Evolutionary conservation across 2,329 filamentous ascomycete genomes (phyloP).

Genomic region (Cladophialophora bantiana): DNA sequence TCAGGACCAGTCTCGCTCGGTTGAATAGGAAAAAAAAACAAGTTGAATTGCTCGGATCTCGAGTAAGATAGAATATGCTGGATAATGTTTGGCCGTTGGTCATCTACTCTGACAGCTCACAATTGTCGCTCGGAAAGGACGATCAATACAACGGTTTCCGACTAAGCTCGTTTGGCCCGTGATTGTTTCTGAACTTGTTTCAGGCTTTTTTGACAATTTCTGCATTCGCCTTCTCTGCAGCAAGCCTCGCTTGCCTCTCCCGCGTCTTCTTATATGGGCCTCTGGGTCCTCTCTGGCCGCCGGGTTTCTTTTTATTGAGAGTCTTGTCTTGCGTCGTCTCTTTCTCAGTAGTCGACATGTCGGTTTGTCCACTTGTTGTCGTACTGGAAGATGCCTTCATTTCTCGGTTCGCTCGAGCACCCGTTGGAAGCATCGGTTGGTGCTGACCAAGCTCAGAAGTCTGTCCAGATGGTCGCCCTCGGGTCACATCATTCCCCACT

Average conservation of each 20-base stretch:
- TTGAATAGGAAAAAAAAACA: background rate
- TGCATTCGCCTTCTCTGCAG: background rate
- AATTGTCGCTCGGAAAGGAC: background rate
- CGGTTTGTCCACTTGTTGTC: background rate
- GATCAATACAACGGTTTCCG: background rate
- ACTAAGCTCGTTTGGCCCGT: background rate
- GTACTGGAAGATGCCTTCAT: background rate
- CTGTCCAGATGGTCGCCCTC: background rate
- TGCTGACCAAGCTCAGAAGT: background rate
- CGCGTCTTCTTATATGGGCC: slow-evolving; percentile 22
- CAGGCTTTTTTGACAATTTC: background rate
- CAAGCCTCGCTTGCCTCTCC: slow-evolving; percentile 11
- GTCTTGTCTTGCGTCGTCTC: background rate
- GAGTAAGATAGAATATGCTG: background rate
- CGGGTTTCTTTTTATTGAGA: background rate
- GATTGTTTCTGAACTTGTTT: background rate
- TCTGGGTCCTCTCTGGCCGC: slow-evolving; percentile 17
- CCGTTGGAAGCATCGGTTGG: background rate
- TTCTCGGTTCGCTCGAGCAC: background rate
- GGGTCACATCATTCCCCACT: background rate
- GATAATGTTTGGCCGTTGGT: background rate
- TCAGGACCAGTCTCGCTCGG: background rate
- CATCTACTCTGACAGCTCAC: background rate
- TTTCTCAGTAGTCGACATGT: background rate
- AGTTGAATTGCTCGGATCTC: background rate